These are phyloP conservation scores for Cladosporium velox DNA, from an alignment of 2,329 filamentous ascomycete genomes.

Conservation along the genomic window DNA sequence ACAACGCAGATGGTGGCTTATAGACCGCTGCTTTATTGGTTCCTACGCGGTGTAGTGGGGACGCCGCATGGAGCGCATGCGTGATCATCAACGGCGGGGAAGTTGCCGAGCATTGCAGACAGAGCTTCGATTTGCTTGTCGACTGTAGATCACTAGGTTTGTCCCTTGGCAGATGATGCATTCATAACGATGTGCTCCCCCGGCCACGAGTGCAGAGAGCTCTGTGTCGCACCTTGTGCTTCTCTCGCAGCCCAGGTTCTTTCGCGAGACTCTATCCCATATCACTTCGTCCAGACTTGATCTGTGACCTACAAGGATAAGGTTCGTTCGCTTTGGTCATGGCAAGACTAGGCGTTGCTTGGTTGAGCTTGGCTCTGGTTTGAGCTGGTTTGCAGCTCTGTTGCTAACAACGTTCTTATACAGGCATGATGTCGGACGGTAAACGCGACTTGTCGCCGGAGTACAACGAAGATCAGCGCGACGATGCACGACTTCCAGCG, in stretches of 20 bases:
- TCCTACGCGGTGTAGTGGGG: slow-evolving; percentile 3
- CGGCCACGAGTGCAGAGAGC: neutral
- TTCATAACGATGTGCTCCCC: neutral
- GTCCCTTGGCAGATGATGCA: slow-evolving; percentile 10
- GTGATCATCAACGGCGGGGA: slow-evolving; percentile 8
- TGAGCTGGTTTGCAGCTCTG: neutral
- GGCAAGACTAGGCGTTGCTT: slow-evolving; percentile 14
- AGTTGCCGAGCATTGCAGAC: slow-evolving; percentile 3
- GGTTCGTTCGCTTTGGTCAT: neutral
- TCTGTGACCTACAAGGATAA: neutral
- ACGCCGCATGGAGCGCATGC: slow-evolving; percentile 13
- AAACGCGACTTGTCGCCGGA: slow-evolving; percentile 23
- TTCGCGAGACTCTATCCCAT: neutral
- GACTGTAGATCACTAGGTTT: neutral
- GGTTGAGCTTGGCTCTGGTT: slow-evolving; percentile 7
- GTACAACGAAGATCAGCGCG: slow-evolving; percentile 24
- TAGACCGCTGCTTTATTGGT: neutral
- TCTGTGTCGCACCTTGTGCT: neutral
- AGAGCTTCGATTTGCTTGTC: slow-evolving; percentile 19
- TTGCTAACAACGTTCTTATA: neutral
- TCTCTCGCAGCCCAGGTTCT: neutral
- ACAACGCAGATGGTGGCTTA: neutral
- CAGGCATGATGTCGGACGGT: slow-evolving; percentile 22
- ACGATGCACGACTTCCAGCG: slow-evolving; percentile 23
- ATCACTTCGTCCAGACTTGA: neutral